Conservation (phyloP, 371 early-diverging fungal genomes). For the Mortierella sp. region DNA sequence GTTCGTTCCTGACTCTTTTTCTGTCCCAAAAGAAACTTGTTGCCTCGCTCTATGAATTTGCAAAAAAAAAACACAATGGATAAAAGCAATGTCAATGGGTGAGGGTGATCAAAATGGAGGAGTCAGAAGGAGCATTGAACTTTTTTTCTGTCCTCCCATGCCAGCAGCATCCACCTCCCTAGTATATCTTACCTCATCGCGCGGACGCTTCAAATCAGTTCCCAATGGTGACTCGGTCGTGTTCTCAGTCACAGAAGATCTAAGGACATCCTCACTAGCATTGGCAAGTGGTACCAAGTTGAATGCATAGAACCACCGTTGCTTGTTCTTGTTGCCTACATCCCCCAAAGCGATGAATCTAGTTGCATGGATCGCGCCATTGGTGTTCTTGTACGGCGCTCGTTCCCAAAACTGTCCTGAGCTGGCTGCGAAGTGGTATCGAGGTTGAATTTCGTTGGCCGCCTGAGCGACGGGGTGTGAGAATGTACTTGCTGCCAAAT, state of each 20-base stretch:
- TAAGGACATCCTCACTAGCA: conserved; percentile 54
- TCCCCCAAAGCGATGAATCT: conserved; percentile 87
- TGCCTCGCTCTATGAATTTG: conserved; percentile 15
- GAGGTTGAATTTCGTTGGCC: conserved; percentile 72
- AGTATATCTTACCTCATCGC: too few species aligned
- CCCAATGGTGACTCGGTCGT: conserved; percentile 76
- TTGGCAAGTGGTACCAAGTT: conserved; percentile 77
- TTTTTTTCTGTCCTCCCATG: conserved; percentile 29
- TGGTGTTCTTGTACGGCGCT: conserved; percentile 82
- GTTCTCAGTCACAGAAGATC: conserved; percentile 55
- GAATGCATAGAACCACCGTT: conserved; percentile 94
- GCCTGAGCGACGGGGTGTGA: conserved; percentile 61
- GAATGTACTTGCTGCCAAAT: conserved; percentile 29
- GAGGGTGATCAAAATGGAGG: too few species aligned
- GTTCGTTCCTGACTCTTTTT: conserved; percentile 43
- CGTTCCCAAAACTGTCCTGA: conserved; percentile 82
- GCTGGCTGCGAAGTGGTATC: conserved; percentile 88
- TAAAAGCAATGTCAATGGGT: too few species aligned
- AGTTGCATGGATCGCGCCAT: conserved; percentile 87
- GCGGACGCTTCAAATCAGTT: conserved; percentile 46
- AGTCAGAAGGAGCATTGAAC: too few species aligned
- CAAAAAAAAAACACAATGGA: conserved; percentile 2
- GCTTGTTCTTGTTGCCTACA: conserved; percentile 69
- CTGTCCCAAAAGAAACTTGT: conserved; percentile 25
- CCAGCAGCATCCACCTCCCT: too few species aligned